A percentile compares a stretch with the other conserved stretches of the same genome.
phyloP scores from a whole-genome alignment of 331 rosid genomes.

The Quercus phellos region DNA sequence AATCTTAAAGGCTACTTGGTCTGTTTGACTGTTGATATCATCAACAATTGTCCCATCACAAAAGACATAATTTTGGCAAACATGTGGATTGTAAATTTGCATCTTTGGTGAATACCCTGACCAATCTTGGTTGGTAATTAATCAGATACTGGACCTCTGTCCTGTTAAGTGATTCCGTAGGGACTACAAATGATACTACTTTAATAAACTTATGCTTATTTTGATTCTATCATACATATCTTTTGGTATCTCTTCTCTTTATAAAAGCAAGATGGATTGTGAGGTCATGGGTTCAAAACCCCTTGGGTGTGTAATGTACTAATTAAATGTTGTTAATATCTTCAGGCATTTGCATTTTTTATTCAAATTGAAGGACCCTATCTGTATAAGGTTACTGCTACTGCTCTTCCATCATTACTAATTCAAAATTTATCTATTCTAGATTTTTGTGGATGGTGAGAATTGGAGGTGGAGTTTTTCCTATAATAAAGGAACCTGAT shows the following conservation, averaged over 20 bases:
- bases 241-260: too few species aligned
- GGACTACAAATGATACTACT: neutral
- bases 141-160: neutral
- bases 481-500: conserved; percentile 96
- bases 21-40: neutral
- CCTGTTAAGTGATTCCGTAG: neutral
- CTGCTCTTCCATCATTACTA: neutral
- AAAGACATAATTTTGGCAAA: neutral
- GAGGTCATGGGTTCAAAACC: too few species aligned
- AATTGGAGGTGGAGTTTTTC: conserved; percentile 97
- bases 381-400: neutral
- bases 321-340: neutral
- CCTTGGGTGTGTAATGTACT: too few species aligned
- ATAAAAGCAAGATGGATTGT: too few species aligned
- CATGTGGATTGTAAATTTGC: neutral
- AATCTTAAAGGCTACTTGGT: neutral
- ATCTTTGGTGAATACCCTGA: neutral
- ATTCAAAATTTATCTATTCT: conserved; percentile 8
- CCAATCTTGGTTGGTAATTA: neutral
- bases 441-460: conserved; percentile 99
- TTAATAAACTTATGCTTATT: neutral
- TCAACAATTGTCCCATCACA: neutral
- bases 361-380: neutral
- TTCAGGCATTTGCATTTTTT: neutral
- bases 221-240: neutral